Evolutionary conservation across 768 basidiomycete species (phyloP), one percentile per base, ranked within the genome.

Genomic region (Cytidiella melzeri): DNA sequence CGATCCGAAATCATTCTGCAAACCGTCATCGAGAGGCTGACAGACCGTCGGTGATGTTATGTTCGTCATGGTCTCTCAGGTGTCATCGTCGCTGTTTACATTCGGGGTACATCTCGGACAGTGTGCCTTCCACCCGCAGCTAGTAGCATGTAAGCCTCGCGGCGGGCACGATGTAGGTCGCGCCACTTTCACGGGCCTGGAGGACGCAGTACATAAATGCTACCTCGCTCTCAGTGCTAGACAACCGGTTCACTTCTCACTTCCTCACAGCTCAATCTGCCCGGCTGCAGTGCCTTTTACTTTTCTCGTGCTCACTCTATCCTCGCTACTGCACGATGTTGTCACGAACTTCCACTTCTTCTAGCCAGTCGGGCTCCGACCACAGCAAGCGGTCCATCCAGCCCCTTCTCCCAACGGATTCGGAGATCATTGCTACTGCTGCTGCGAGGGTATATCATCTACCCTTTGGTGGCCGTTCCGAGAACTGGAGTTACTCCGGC

Each of bases 381-480:
- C 57, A 60, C 26, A 44, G 52, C 41, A 45, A 50, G 43, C 59
- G 49, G 43, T 48, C 55, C 45, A 41, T 66, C 20, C 48, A 56
- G 36, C 53, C 59, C 11, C 55, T 48, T 39, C 61, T 66, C 27
- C 63, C 63, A 11, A 42, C 50, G 1, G 55, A 55, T 27, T 36
- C 55, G 11, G 57, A 73, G 28, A 68, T 78, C 42, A 69, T 80
- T 56, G 76, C 78, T n/a, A 67, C 69, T 3, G 80, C 79, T 42
- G 62, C 69, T 24, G 81, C 77, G 36, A 75, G 79, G 55, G 70
- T 84, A 26, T 84, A 85, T 60, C 80, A 84, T 61, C 74, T 80
- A 3, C 73, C 77, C 27, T 74, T 81, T 57, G 67, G 60, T 52
- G 69, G 59, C 47, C 64, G 64, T 58, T 73, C 66, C 58, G 65